Evolutionary conservation across 2,329 filamentous ascomycete species (phyloP).

Genomic region (Arthroderma sp.): DNA sequence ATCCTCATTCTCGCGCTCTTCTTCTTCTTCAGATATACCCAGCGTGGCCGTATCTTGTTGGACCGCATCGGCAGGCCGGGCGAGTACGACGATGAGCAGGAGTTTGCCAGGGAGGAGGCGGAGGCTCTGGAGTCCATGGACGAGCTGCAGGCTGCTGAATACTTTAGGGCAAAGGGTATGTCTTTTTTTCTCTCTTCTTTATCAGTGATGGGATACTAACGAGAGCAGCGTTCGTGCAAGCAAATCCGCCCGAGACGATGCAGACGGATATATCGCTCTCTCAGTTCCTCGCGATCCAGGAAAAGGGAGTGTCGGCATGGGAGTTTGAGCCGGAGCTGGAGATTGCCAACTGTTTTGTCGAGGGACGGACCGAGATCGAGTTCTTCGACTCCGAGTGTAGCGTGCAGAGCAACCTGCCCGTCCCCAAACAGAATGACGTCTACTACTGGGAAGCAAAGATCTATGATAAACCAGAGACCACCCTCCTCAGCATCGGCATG

Average conservation of each 20-base stretch:
- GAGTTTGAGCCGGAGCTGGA: constrained; percentile 98
- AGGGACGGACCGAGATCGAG: constrained; percentile 90
- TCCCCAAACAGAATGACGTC: constrained; percentile 97
- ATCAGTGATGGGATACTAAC: constrained; percentile 10
- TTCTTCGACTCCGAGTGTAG: constrained; percentile 98
- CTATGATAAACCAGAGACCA: constrained; percentile 89
- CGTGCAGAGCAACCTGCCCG: constrained; percentile 89
- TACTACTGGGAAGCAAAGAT: constrained; percentile 99
- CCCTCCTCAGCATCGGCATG: constrained; percentile 80
- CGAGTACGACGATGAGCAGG: constrained; percentile 96
- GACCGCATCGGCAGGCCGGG: constrained; percentile 87
- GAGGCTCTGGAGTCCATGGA: constrained; percentile 94
- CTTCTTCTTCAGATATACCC: constrained; percentile 89
- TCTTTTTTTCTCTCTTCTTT: not conserved
- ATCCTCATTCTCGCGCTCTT: constrained; percentile 67
- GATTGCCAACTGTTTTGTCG: constrained; percentile 97
- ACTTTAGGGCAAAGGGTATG: constrained; percentile 86
- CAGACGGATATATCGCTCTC: constrained; percentile 96
- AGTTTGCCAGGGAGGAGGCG: constrained; percentile 83
- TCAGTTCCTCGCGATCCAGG: constrained; percentile 94
- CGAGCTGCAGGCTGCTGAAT: constrained; percentile 78
- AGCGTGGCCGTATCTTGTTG: constrained; percentile 75
- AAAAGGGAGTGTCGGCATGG: constrained; percentile 99
- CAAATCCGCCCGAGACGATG: constrained; percentile 85
- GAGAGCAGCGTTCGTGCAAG: constrained; percentile 70